Evolutionary conservation across 345 rosid species (phyloP).

Genomic region (Bruguiera parviflora): DNA sequence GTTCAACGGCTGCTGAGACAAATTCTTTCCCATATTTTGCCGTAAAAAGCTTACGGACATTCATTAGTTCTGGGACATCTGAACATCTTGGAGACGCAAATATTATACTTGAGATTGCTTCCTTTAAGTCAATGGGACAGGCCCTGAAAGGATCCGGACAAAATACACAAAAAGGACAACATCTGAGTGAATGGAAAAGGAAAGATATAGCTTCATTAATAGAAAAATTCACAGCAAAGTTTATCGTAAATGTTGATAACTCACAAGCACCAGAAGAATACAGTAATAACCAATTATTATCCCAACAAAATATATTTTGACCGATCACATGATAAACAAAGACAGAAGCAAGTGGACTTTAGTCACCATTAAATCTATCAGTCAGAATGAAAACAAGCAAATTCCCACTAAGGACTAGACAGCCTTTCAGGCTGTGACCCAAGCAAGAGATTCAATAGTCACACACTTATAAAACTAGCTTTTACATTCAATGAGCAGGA

Average conservation of each 20-base stretch:
- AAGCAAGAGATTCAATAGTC: too few relatives aligned
- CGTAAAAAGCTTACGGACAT: slow-evolving; percentile 61
- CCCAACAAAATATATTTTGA: not conserved
- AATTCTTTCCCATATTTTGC: slow-evolving; percentile 94
- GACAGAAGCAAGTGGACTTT: not conserved
- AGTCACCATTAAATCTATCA: not conserved
- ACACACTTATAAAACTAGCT: too few relatives aligned
- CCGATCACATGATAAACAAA: not conserved
- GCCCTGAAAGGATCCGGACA: slow-evolving; percentile 32
- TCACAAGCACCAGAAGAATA: not conserved
- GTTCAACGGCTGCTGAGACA: slow-evolving; percentile 59
- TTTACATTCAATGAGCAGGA: too few relatives aligned
- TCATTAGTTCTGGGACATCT: slow-evolving; percentile 69
- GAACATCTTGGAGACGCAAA: slow-evolving; percentile 83
- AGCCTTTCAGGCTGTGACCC: too few relatives aligned
- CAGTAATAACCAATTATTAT: not conserved
- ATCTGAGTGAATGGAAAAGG: too few relatives aligned
- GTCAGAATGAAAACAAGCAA: not conserved
- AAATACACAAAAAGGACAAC: not conserved
- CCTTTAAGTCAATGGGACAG: slow-evolving; percentile 80
- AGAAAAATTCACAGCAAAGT: not conserved
- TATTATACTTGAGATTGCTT: slow-evolving; percentile 58
- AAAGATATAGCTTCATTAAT: too few relatives aligned
- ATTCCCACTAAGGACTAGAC: too few relatives aligned
- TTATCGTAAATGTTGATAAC: not conserved